Evolutionary conservation across 352 stramenopile species (phyloP).

Genomic region (Phytopythium mirpurense): DNA sequence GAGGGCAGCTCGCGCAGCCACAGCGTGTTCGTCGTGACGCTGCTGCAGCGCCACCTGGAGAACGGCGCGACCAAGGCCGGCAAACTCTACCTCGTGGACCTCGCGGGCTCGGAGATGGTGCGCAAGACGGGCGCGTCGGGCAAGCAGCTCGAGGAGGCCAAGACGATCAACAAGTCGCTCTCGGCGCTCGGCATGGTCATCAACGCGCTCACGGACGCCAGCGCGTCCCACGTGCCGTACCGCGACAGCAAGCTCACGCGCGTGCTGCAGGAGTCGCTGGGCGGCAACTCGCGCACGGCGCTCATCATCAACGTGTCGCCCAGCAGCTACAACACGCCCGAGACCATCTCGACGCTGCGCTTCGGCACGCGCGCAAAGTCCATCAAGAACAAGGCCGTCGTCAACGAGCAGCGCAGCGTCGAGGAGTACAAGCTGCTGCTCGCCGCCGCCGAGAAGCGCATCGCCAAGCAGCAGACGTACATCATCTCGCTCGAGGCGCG

Average conservation of each 20-base stretch:
- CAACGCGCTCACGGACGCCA: slow-evolving; percentile 88
- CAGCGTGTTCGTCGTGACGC: slow-evolving; percentile 90
- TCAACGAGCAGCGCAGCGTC: slow-evolving; percentile 90
- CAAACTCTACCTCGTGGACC: slow-evolving; percentile 92
- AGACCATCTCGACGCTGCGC: slow-evolving; percentile 91
- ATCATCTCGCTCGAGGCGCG: slow-evolving; percentile 77
- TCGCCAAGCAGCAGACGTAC: slow-evolving; percentile 76
- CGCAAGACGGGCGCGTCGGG: slow-evolving; percentile 89
- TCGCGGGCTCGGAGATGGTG: slow-evolving; percentile 93
- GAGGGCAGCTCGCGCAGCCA: slow-evolving; percentile 89
- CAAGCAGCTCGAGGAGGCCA: slow-evolving; percentile 91
- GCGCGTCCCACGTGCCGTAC: slow-evolving; percentile 82
- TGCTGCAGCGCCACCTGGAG: slow-evolving; percentile 83
- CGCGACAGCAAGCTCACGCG: slow-evolving; percentile 90
- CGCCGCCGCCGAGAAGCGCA: slow-evolving; percentile 72
- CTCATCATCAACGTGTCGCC: slow-evolving; percentile 92
- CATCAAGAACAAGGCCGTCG: slow-evolving; percentile 94
- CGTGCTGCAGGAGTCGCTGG: slow-evolving; percentile 91
- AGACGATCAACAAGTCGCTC: slow-evolving; percentile 96
- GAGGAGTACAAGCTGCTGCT: slow-evolving; percentile 89
- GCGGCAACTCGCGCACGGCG: slow-evolving; percentile 91
- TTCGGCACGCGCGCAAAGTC: slow-evolving; percentile 92
- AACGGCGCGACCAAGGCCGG: slow-evolving; percentile 86
- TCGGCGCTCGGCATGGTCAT: slow-evolving; percentile 93
- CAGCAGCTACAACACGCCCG: slow-evolving; percentile 84